Evolutionary conservation across 495 filamentous ascomycete genomes (phyloP).

Genomic region (Xylaria scruposa): DNA sequence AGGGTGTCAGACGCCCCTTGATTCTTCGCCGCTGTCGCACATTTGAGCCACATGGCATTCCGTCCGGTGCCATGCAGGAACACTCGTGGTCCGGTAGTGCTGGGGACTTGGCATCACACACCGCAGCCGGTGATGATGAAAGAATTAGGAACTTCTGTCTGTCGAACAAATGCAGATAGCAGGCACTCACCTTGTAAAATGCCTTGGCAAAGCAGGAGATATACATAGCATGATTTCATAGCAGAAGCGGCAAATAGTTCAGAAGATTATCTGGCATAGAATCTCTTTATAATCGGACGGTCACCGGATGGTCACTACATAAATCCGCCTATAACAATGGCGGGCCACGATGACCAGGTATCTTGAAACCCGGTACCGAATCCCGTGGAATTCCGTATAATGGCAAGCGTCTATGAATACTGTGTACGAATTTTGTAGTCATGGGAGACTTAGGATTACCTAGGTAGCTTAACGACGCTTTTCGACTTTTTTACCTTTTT

Average conservation of each 20-base stretch:
- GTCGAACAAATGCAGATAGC: conserved; percentile 2
- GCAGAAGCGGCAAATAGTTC: neutral
- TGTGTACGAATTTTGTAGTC: neutral
- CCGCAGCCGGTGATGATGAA: conserved; percentile 2
- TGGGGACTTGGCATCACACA: conserved; percentile 7
- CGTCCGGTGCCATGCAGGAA: conserved; percentile 26
- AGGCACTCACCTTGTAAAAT: neutral
- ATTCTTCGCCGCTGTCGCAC: conserved; percentile 15
- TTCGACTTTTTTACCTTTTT: neutral
- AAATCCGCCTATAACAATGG: no score
- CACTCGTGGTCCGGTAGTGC: conserved; percentile 20
- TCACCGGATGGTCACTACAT: neutral
- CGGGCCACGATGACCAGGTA: neutral
- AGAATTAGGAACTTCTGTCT: neutral
- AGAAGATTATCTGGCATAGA: neutral
- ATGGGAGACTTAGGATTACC: neutral
- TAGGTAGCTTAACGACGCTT: neutral
- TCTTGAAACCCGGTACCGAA: neutral
- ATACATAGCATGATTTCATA: neutral
- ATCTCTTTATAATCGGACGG: conserved; percentile 2
- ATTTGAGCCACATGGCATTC: conserved; percentile 30
- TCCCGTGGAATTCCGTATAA: neutral
- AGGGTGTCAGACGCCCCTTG: conserved; percentile 6
- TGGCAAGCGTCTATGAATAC: neutral
- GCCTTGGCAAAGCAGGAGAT: neutral